Evolutionary conservation across 2,329 filamentous ascomycete species (phyloP).

Genomic region (Trichoderma sp.): DNA sequence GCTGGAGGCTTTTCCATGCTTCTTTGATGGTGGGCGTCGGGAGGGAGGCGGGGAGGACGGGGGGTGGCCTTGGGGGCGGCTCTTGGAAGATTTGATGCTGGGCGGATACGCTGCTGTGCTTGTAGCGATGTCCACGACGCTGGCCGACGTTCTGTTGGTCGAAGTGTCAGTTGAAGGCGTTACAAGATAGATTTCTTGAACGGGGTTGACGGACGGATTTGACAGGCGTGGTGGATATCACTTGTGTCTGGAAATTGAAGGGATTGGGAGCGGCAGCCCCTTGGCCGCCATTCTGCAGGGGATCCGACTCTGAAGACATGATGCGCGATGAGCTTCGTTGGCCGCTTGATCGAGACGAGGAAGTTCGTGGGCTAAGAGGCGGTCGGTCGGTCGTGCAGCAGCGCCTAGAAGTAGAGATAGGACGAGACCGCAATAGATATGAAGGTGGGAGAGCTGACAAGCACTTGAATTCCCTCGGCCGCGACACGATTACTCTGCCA

Average conservation of each 20-base stretch:
- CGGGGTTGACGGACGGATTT: conserved; percentile 62
- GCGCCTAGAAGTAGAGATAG: background rate
- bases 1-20: conserved; percentile 85
- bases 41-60: conserved; percentile 85
- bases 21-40: conserved; percentile 88
- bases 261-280: conserved; percentile 54
- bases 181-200: background rate
- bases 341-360: background rate
- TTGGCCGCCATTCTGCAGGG: conserved; percentile 22
- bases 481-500: background rate
- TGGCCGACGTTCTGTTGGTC: conserved; percentile 73
- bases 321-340: background rate
- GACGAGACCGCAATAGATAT: background rate
- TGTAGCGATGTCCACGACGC: conserved; percentile 93
- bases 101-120: conserved; percentile 86
- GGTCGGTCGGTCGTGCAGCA: background rate
- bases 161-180: conserved; percentile 12
- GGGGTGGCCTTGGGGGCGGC: conserved; percentile 77
- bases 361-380: background rate
- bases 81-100: conserved; percentile 95
- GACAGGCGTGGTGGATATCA: conserved; percentile 69
- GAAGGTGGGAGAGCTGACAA: background rate
- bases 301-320: conserved; percentile 21
- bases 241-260: conserved; percentile 91
- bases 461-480: background rate